These are phyloP conservation scores for Fusarium metavorans DNA, from an alignment of 2,329 filamentous ascomycete species.

Conservation along the genomic window DNA sequence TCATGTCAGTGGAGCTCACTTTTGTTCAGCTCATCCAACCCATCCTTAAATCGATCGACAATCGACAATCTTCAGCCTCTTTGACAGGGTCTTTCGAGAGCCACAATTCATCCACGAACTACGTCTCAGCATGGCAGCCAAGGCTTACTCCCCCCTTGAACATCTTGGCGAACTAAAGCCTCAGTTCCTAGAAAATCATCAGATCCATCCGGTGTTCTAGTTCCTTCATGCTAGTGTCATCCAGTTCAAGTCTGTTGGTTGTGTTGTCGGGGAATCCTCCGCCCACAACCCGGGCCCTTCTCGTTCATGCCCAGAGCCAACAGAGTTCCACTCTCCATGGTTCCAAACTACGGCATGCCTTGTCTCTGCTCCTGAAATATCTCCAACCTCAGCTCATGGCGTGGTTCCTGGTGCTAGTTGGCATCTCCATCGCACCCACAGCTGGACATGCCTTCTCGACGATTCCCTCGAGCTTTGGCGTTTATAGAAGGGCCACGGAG, in stretches of 20 bases:
- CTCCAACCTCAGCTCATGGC: slow-evolving; percentile 1
- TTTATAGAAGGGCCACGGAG: slow-evolving; percentile 1
- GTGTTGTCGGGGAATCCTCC: background rate
- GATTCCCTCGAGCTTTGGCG: background rate
- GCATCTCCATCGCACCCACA: background rate
- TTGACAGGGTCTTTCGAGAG: background rate
- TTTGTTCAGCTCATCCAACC: background rate
- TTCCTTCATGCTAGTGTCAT: background rate
- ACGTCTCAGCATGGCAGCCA: background rate
- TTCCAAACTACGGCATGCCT: background rate
- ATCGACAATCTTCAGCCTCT: background rate
- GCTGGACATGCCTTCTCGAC: background rate
- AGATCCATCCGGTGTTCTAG: background rate
- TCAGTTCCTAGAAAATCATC: background rate
- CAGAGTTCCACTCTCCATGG: slow-evolving; percentile 1
- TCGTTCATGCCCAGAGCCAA: slow-evolving; percentile 2
- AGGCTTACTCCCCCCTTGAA: background rate
- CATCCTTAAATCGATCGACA: background rate
- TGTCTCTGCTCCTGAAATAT: background rate
- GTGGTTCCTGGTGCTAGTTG: background rate
- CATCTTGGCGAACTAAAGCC: background rate
- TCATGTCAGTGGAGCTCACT: background rate
- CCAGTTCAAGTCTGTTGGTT: background rate
- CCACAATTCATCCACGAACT: slow-evolving; percentile 1
- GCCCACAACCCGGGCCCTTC: slow-evolving; percentile 1